phyloP scores from a whole-genome alignment of 1,139 yeast species.

The Candida frijolesensis region DNA sequence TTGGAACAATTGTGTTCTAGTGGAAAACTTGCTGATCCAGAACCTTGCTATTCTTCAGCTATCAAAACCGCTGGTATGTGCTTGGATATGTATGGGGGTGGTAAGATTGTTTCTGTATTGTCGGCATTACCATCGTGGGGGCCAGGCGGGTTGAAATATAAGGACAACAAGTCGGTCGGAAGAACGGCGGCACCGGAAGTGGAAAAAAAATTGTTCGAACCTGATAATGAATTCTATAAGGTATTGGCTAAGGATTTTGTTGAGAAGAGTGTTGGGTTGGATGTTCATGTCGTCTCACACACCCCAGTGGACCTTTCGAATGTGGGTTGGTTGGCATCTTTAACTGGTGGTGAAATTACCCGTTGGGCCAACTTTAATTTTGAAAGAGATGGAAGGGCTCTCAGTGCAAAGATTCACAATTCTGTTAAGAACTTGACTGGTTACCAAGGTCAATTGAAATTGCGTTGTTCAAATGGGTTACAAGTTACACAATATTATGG shows the following conservation, averaged over 20 bases:
- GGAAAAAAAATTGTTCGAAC: constrained; percentile 55
- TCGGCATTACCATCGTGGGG: constrained; percentile 81
- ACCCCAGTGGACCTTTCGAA: constrained; percentile 75
- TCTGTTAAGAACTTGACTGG: constrained; percentile 56
- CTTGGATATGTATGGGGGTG: constrained; percentile 69
- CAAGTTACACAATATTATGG: constrained; percentile 83
- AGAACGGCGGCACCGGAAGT: constrained; percentile 49
- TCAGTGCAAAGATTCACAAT: constrained; percentile 60
- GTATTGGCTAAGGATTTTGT: constrained; percentile 61
- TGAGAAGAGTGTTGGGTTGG: constrained; percentile 69
- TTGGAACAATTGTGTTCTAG: constrained; percentile 52
- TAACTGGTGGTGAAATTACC: constrained; percentile 72
- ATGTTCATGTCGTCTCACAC: constrained; percentile 69
- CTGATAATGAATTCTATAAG: constrained; percentile 66
- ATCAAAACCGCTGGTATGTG: constrained; percentile 68
- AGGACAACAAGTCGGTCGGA: constrained; percentile 44
- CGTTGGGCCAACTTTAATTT: constrained; percentile 69
- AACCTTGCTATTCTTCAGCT: constrained; percentile 82
- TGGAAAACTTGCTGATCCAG: constrained; percentile 52
- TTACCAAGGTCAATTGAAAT: constrained; percentile 79
- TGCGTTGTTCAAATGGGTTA: constrained; percentile 87
- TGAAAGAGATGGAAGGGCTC: constrained; percentile 69
- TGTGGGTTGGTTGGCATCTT: constrained; percentile 63
- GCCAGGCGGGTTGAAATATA: constrained; percentile 71
- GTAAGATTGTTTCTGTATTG: constrained; percentile 73